Base-by-base conservation (phyloP, 106 monocot genomes). In the Dactylorhiza incarnata region DNA sequence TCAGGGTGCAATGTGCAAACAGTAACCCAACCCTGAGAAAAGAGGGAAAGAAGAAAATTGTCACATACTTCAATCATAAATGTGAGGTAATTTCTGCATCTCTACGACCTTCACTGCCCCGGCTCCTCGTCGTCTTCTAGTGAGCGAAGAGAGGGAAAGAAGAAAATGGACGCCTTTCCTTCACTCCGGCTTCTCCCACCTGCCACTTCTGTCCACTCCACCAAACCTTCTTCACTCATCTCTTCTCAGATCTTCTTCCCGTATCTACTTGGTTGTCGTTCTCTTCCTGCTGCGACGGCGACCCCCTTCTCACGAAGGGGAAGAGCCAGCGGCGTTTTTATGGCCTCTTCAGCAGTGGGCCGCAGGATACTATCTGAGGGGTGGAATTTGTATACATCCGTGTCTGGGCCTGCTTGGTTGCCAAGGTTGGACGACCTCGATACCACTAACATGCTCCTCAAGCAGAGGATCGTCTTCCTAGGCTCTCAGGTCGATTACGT, bases 361-460 rank as follows among this genome's bases (percentile, higher is more conserved):
- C 59, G 79, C 44, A 85, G 48, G 56, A 87, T 91, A 2, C 62
- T 99, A n/a, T 88, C 91, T 4, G 84, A 81, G 55, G 83, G 84
- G 7, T 91, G 91, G 94, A 86, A 86, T 52, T 66, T 83, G 19
- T 84, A 81, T 25, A 68, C 24, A 3, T 23, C 77, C 4, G 78
- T 68, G 45, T 54, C 74, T 19, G 80, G 84, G 44, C 59, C 91
- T 15, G 84, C 89, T 55, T 84, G 85, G 82, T 73, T 88, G 87
- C 89, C 86, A 19, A 87, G 85, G 55, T 75, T 91, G 72, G 91
- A 94, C 55, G 94, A 94, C 61, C 81, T 99, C 24, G 99, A 99
- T 46, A 80, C 88, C 49, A 94, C 84, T 25, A 94, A 99, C 79
- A 99, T 91, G 99, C 99, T 99, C 70, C 89, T 99, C 63, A 81